A percentile compares a stretch with the other conserved stretches of the same genome.
Conservation (phyloP, 2,329 filamentous ascomycete species). For the Zasmidium citrigriseum region DNA sequence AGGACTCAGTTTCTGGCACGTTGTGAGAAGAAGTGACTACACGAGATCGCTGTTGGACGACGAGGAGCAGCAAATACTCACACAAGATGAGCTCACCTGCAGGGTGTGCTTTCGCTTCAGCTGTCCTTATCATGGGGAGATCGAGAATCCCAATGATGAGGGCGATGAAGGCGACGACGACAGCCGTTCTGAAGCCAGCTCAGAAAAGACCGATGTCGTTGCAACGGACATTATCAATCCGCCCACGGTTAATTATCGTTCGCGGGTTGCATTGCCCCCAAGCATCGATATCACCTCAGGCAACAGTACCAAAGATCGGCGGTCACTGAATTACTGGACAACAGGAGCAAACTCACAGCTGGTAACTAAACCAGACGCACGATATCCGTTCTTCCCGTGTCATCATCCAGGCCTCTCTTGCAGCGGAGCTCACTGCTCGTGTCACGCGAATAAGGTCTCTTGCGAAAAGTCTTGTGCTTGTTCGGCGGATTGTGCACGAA, state of each 20-base stretch:
- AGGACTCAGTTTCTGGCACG: constrained; percentile 44
- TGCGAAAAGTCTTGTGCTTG: constrained; percentile 77
- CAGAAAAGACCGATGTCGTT: constrained; percentile 17
- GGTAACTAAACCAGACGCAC: constrained; percentile 35
- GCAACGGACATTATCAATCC: constrained; percentile 36
- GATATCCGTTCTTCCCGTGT: constrained; percentile 65
- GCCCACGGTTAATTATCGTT: constrained; percentile 31
- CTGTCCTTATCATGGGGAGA: constrained; percentile 45
- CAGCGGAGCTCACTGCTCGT: constrained; percentile 61
- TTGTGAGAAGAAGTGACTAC: constrained; percentile 35
- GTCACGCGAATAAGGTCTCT: constrained; percentile 61
- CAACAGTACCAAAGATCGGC: constrained; percentile 8
- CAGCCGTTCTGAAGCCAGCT: constrained; percentile 7
- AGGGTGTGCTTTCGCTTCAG: constrained; percentile 30
- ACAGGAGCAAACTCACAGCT: constrained; percentile 13
- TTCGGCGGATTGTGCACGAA: constrained; percentile 57
- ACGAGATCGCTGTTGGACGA: constrained; percentile 15
- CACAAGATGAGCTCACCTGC: constrained; percentile 27
- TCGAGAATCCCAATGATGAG: constrained; percentile 38
- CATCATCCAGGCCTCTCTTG: constrained; percentile 67
- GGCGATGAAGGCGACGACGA: too few species aligned
- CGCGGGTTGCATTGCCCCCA: constrained; percentile 27
- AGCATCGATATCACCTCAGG: constrained; percentile 6
- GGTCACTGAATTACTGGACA: constrained; percentile 21
- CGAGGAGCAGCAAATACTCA: neutral